These are phyloP conservation scores for Fusarium pseudocircinatum DNA, from an alignment of 2,329 filamentous ascomycete genomes.

Conservation along the genomic window DNA sequence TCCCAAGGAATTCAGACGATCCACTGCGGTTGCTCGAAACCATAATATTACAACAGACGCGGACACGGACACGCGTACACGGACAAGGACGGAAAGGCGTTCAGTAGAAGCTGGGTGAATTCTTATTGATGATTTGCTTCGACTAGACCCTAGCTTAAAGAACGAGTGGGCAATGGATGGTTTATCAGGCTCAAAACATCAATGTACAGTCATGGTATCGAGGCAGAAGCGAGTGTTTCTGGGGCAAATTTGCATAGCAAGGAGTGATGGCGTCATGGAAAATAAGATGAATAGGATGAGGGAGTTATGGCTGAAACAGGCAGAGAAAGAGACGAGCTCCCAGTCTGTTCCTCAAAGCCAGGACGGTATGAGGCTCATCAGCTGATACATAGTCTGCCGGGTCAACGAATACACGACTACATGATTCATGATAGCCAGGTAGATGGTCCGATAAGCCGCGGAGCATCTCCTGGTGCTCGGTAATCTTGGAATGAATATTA, in stretches of 20 bases:
- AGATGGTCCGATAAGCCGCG: neutral
- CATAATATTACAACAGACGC: neutral
- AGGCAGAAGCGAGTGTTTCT: conserved; percentile 20
- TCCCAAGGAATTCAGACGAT: neutral
- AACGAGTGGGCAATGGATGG: neutral
- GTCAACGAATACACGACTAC: neutral
- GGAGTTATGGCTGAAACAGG: neutral
- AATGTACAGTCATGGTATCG: neutral
- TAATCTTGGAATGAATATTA: neutral
- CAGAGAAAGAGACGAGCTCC: neutral
- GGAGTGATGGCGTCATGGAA: conserved; percentile 41
- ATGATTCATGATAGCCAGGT: neutral
- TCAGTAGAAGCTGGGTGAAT: neutral
- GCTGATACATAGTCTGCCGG: neutral
- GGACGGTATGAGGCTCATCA: neutral
- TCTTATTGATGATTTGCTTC: conserved; percentile 17
- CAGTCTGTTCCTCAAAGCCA: neutral
- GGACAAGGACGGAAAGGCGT: conserved; percentile 1
- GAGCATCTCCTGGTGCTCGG: neutral
- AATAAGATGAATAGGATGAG: neutral
- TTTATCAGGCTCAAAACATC: neutral
- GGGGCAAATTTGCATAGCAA: conserved; percentile 40
- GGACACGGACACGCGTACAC: neutral
- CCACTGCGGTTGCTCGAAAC: neutral
- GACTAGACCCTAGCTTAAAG: conserved; percentile 18